These are phyloP conservation scores for Botrytis elliptica DNA, from an alignment of 2,329 filamentous ascomycete species.

Conservation along the genomic window DNA sequence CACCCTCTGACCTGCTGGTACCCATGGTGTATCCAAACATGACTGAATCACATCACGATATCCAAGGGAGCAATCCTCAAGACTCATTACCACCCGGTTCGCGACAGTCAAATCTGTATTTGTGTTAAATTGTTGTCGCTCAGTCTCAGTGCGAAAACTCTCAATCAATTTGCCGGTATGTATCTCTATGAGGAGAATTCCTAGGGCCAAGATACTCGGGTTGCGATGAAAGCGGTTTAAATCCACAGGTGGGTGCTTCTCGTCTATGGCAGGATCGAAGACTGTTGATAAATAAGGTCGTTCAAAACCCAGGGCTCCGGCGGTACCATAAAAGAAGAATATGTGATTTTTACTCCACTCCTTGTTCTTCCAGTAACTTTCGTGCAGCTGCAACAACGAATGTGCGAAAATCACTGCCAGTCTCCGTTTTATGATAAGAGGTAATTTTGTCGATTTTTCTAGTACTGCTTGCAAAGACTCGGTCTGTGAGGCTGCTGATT, in stretches of 20 bases:
- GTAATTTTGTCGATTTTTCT: neutral
- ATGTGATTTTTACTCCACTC: constrained; percentile 2
- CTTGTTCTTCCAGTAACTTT: constrained; percentile 10
- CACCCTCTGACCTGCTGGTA: constrained; percentile 8
- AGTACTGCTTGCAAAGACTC: neutral
- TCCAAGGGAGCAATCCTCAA: constrained; percentile 9
- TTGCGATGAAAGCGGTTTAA: constrained; percentile 4
- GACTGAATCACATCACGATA: constrained; percentile 12
- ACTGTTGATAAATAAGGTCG: constrained; percentile 2
- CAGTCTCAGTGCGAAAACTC: neutral
- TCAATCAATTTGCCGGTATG: neutral
- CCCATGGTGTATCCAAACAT: constrained; percentile 4
- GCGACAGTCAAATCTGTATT: constrained; percentile 4
- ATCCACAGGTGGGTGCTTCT: neutral
- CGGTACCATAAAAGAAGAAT: neutral
- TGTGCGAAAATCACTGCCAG: constrained; percentile 9
- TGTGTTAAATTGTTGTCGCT: neutral
- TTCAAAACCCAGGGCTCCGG: neutral
- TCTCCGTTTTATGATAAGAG: neutral
- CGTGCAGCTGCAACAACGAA: neutral
- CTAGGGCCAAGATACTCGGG: neutral
- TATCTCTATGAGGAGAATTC: constrained; percentile 3
- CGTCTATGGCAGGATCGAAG: neutral
- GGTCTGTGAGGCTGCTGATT: neutral
- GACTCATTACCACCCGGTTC: neutral